Base-by-base conservation (phyloP, 768 basidiomycete genomes). In the Psilocybe subaeruginosa region DNA sequence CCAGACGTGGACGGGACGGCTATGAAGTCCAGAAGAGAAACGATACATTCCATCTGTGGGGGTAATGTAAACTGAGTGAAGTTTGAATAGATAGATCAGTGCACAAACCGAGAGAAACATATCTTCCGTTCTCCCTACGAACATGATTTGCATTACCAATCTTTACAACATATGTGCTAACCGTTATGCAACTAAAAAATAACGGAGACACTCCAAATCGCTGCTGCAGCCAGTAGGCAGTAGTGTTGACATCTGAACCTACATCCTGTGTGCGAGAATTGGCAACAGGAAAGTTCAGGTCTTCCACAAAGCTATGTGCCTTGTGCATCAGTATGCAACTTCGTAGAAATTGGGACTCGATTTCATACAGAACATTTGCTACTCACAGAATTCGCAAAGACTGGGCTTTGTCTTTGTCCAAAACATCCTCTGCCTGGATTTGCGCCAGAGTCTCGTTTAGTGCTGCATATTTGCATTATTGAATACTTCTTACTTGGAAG, bases 361-460 rank as follows among this genome's bases (percentile, higher is more conserved):
- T n/a, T 5, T 23, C 14, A 11, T 23, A 14, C 23, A 23, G 23
- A 23, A 23, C 23, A 23, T 23, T 23, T 23, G 23, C 23, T 23
- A 49, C 58, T 30, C 43, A 59, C 58, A 59, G 45, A 27, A 59
- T 59, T 17, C 50, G 50, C n/a, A 59, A 45, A 17, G 58, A 41
- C 27, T 43, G 51, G 19, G 51, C 33, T 35, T 35, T 7, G 16
- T 59, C 56, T 29, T 27, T 29, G 3, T 45, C 33, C 12, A 37
- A 11, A 23, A 50, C 16, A 47, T 58, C 47, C 12, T 47, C 16
- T 1, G 47, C 27, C 56, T 58, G 33, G n/a, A 35, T 35, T 35
- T 35, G 19, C 12, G 23, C 23, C 23, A 23, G 23, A 23, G 23
- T 41, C 11, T 35, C 33, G 11, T 7, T 27, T 30, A 7, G 29